These are phyloP conservation scores for Cryphonectria naterciae DNA, from an alignment of 2,329 filamentous ascomycete species.

Conservation along the genomic window DNA sequence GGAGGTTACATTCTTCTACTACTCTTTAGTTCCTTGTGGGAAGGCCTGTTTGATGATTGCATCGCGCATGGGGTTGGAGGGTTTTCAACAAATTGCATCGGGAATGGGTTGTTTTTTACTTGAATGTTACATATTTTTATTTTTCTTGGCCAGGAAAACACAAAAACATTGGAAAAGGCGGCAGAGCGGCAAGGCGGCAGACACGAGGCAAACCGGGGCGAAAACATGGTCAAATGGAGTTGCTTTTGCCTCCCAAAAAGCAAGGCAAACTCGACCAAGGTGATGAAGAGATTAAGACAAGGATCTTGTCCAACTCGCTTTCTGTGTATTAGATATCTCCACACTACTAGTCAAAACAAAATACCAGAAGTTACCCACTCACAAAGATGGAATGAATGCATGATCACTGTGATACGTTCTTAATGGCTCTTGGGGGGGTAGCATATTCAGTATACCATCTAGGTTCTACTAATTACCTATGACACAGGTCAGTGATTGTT, in stretches of 20 bases:
- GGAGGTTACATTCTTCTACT: slow-evolving; percentile 30
- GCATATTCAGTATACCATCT: too few species aligned
- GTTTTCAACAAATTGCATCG: slow-evolving; percentile 25
- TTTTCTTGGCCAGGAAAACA: slow-evolving; percentile 39
- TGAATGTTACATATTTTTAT: slow-evolving; percentile 36
- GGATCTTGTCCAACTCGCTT: slow-evolving; percentile 59
- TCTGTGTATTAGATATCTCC: slow-evolving; percentile 65
- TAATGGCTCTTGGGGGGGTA: not conserved
- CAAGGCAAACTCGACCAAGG: not conserved
- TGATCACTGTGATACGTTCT: not conserved
- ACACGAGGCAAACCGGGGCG: slow-evolving; percentile 31
- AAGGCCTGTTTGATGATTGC: slow-evolving; percentile 30
- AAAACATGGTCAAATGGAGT: slow-evolving; percentile 28
- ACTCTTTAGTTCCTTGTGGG: slow-evolving; percentile 28
- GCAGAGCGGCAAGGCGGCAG: slow-evolving; percentile 32
- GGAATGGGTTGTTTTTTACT: slow-evolving; percentile 34
- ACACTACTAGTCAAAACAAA: slow-evolving; percentile 44
- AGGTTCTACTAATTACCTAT: not conserved
- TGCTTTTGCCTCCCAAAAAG: slow-evolving; percentile 35
- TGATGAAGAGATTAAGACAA: slow-evolving; percentile 27
- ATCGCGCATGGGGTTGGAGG: slow-evolving; percentile 30
- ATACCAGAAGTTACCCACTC: slow-evolving; percentile 73
- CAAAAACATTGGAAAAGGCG: slow-evolving; percentile 31
- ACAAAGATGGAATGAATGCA: slow-evolving; percentile 33
- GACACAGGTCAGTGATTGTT: not conserved